phyloP scores from a whole-genome alignment of 2,329 filamentous ascomycete species.

The Sclerotinia subarctica region DNA sequence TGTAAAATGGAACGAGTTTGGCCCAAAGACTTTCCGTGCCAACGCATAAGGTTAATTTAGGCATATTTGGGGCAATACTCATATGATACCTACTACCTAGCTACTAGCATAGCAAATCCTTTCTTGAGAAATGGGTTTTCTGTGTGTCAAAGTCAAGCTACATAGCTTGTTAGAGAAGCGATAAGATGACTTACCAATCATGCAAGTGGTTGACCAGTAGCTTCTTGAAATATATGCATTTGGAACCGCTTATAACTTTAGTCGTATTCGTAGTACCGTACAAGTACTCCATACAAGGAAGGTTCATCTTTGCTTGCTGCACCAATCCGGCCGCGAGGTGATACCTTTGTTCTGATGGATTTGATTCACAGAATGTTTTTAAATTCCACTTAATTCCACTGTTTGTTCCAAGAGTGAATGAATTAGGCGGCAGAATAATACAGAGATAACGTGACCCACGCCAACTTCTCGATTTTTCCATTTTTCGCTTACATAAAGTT shows the following conservation, averaged over 20 bases:
- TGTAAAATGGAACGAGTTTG: background rate
- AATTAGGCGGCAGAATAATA: background rate
- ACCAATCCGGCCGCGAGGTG: too few relatives aligned
- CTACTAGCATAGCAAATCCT: background rate
- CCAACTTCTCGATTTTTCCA: background rate
- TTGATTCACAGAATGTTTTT: too few relatives aligned
- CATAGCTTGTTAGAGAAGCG: background rate
- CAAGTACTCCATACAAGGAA: background rate
- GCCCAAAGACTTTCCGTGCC: background rate
- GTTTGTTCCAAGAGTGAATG: conserved; percentile 4
- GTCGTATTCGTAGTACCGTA: too few relatives aligned
- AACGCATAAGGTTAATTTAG: background rate
- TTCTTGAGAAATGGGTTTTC: background rate
- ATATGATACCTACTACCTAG: background rate
- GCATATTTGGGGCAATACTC: background rate
- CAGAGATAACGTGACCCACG: background rate
- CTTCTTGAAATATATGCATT: too few relatives aligned
- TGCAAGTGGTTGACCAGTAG: too few relatives aligned
- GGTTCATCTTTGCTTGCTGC: too few relatives aligned
- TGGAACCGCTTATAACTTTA: too few relatives aligned
- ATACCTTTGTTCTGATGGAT: background rate
- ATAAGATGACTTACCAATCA: background rate
- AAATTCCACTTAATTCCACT: background rate
- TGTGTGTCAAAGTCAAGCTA: background rate
- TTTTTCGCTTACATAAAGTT: conserved; percentile 26